Percentiles rank a stretch among this genome's conserved stretches.
Conservation (phyloP, 768 basidiomycete genomes). For the Naganishia vaughanmartiniae region DNA sequence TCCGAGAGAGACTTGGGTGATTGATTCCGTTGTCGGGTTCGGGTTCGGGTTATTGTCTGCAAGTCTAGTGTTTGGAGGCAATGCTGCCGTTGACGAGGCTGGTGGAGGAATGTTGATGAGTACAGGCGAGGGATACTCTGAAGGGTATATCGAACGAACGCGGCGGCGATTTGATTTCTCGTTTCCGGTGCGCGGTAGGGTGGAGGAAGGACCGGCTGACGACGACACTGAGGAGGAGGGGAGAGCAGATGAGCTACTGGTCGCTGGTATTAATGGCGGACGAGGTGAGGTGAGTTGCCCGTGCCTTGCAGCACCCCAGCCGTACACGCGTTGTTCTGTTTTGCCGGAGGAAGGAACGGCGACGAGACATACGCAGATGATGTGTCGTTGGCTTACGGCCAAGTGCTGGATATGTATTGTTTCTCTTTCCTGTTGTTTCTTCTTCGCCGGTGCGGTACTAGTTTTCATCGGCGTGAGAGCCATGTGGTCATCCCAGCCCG, state of each 20-base stretch:
- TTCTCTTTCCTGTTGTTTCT: too few relatives aligned
- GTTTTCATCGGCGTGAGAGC: not conserved
- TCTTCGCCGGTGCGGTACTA: too few relatives aligned
- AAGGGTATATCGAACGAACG: not conserved
- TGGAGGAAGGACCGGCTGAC: too few relatives aligned
- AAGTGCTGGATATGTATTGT: conserved; percentile 51
- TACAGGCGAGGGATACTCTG: not conserved
- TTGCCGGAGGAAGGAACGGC: conserved; percentile 29
- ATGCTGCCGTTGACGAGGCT: not conserved
- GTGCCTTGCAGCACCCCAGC: conserved; percentile 83
- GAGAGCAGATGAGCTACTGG: too few relatives aligned
- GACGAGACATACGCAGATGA: conserved; percentile 57
- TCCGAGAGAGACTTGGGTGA: conserved; percentile 55
- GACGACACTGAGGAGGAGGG: not conserved
- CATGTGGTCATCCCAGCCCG: not conserved
- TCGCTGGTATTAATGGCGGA: not conserved
- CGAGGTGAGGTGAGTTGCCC: conserved; percentile 65
- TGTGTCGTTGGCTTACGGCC: conserved; percentile 69
- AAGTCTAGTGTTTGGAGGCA: not conserved
- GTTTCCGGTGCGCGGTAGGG: not conserved
- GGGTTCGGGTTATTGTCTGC: not conserved
- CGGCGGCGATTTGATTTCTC: not conserved
- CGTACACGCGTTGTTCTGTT: conserved; percentile 54
- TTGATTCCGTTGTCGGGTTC: not conserved
- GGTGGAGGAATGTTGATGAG: not conserved